Conservation (phyloP, 1,284 basidiomycete genomes). For the Melampsora americana region DNA sequence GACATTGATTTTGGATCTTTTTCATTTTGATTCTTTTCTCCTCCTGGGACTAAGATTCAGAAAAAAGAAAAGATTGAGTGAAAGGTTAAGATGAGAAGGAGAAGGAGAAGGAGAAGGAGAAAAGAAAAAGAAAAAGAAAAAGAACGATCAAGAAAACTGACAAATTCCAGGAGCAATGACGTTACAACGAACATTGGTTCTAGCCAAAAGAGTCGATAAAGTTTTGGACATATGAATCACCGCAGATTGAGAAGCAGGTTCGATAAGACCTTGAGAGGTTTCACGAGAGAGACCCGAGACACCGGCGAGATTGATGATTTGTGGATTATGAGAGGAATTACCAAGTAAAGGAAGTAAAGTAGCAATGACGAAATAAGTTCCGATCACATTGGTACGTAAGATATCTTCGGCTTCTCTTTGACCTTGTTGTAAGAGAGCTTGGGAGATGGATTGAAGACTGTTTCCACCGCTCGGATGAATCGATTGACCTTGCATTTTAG, state of each 20-base stretch:
- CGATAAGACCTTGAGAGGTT: background rate
- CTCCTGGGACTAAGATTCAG: too few species aligned
- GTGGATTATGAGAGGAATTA: background rate
- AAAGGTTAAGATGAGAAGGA: too few species aligned
- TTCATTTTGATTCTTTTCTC: too few species aligned
- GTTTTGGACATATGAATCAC: background rate
- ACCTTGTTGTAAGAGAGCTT: background rate
- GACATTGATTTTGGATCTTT: too few species aligned
- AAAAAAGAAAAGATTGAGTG: too few species aligned
- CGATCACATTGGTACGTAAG: background rate
- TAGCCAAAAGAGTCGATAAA: background rate
- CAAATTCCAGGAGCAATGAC: background rate
- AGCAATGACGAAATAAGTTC: background rate
- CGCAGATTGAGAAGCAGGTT: background rate
- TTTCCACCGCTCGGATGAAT: background rate
- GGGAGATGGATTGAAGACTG: background rate
- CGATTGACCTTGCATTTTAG: background rate
- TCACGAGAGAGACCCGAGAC: background rate
- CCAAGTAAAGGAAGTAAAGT: background rate
- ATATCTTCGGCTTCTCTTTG: background rate
- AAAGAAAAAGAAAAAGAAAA: too few species aligned
- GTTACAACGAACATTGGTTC: background rate
- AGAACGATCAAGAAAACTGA: background rate
- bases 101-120: too few species aligned
- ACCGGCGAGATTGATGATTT: background rate